phyloP scores from a whole-genome alignment of 306 rosid genomes.

The Citrullus colocynthis region DNA sequence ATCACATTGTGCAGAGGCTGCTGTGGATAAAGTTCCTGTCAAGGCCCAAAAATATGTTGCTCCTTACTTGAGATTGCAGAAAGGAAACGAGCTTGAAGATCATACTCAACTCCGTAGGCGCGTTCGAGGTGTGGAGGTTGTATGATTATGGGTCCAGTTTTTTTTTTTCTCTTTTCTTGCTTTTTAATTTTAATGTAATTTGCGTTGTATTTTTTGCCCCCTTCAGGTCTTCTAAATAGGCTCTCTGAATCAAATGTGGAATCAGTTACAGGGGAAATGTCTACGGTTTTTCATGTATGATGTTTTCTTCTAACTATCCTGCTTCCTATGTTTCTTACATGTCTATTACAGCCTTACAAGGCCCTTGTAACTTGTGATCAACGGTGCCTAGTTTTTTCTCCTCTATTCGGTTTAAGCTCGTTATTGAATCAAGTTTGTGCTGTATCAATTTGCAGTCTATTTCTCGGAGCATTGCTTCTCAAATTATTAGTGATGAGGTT shows the following conservation, averaged over 20 bases:
- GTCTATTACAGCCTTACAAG: too few species aligned
- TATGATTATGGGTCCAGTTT: slow-evolving; percentile 16
- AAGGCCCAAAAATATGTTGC: slow-evolving; percentile 39
- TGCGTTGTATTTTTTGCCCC: background rate
- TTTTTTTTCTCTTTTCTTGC: background rate
- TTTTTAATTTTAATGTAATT: background rate
- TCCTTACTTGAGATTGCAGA: slow-evolving; percentile 60
- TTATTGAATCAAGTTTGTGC: background rate
- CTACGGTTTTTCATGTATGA: slow-evolving; percentile 2
- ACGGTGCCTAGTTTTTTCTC: too few species aligned
- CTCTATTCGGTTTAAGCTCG: background rate
- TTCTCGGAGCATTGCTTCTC: slow-evolving; percentile 5
- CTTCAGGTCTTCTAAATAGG: slow-evolving; percentile 12
- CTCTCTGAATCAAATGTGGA: slow-evolving; percentile 12
- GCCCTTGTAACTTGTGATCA: background rate
- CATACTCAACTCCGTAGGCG: slow-evolving; percentile 28
- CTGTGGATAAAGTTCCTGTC: slow-evolving; percentile 2
- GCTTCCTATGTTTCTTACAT: background rate
- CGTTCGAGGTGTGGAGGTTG: slow-evolving; percentile 7
- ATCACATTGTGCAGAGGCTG: slow-evolving; percentile 3
- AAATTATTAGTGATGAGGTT: slow-evolving; percentile 54
- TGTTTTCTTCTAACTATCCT: background rate
- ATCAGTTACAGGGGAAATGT: slow-evolving; percentile 7
- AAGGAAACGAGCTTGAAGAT: slow-evolving; percentile 60
- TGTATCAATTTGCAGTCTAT: slow-evolving; percentile 5